Percentiles rank a stretch among this genome's conserved stretches.
Evolutionary conservation across 257 asterid genomes (phyloP).

Genomic region (Fraxinus quadrangulata): DNA sequence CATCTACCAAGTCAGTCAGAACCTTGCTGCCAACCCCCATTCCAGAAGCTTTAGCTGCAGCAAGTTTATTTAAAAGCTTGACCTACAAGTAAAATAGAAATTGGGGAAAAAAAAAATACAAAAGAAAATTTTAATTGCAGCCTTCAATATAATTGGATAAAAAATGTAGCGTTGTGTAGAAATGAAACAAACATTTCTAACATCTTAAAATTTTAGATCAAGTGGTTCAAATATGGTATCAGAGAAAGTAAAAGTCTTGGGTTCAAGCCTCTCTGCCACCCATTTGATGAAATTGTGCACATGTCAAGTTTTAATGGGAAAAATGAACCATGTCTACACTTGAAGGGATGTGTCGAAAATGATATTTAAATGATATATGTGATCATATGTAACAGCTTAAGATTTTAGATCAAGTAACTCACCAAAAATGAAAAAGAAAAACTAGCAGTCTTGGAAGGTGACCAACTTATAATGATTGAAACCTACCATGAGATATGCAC

Average conservation of each 20-base stretch:
- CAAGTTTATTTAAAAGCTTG: conserved; percentile 91
- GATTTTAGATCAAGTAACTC: neutral
- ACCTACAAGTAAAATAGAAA: conserved; percentile 51
- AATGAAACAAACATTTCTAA: neutral
- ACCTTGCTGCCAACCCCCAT: conserved; percentile 82
- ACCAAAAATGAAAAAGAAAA: neutral
- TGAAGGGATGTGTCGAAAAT: neutral
- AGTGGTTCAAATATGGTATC: neutral
- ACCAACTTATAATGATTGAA: conserved; percentile 5
- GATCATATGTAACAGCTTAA: neutral
- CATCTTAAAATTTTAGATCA: neutral
- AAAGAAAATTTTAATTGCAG: conserved; percentile 8
- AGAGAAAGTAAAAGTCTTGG: neutral
- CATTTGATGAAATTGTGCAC: neutral
- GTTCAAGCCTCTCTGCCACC: neutral
- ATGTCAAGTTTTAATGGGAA: neutral
- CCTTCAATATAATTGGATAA: neutral
- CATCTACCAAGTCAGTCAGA: conserved; percentile 89
- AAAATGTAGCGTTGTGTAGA: neutral
- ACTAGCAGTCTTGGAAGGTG: neutral
- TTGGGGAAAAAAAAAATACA: conserved; percentile 12
- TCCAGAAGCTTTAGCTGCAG: conserved; percentile 94
- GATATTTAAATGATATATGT: neutral
- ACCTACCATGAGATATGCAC: conserved; percentile 95
- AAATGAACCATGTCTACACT: neutral